Base-by-base conservation (phyloP, 352 stramenopile genomes). In the Pythium phragmitis region DNA sequence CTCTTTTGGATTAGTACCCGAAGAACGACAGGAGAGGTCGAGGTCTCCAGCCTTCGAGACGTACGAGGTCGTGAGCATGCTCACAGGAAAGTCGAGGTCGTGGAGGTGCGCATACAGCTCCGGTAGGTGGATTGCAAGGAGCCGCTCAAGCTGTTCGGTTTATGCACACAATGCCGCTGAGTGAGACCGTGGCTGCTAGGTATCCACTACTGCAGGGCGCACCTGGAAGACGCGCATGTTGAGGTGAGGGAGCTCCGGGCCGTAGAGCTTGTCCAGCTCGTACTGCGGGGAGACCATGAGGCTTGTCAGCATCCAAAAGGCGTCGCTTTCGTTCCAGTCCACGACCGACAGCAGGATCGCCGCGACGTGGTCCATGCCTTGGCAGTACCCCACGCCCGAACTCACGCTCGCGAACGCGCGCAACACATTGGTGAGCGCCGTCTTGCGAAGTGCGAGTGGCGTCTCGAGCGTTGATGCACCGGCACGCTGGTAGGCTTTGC, bases 301-400 rank as follows among this genome's bases (percentile, higher is more conserved):
- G 42, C 75, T 82, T n/a, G 76, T 76, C 23, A 92, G 65, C 47
- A 92, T 57, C 84, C 81, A 92, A 53, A 91, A 92, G 16, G 80
- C 78, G 11, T 76, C 67, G 39, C 75, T 73, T 46, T 92, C 84
- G 51, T 87, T 69, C 81, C 84, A 91, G 23, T 85, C 65, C 5
- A 82, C 74, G 36, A 88, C 75, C 19, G 81, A 77, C n/a, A 92
- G 73, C 49, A 91, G 60, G 17, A 91, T 34, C 12, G 79, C 80
- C 1, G 78, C 70, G 19, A 92, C 77, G 49, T 89, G 75, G 51
- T 92, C 81, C 81, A 92, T 85, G 12, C 84, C 84, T 53, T 91
- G 84, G 26, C 81, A 91, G 66, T 92, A 92, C 1, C 81, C 84
- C 28, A 90, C 77, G 60, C 87, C 81, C 0, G 75, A 81, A 57